Base-by-base conservation (phyloP, 2,329 filamentous ascomycete species). In the Colletotrichum sp. region DNA sequence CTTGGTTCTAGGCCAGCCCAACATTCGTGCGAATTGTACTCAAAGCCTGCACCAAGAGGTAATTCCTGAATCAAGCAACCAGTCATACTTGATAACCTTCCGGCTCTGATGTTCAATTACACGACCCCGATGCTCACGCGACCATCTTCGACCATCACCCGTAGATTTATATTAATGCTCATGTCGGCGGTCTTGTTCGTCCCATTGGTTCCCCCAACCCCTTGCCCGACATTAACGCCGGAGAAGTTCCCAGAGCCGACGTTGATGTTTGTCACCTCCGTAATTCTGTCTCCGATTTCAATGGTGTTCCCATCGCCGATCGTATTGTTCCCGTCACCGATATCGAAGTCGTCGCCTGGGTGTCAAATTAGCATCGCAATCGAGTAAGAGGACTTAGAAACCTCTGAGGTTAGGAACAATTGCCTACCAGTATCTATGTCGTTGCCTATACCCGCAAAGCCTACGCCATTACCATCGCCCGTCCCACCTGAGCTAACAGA, bases 31-130 rank as follows among this genome's bases (percentile, higher is more conserved):
- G 0, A 22, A 22, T 8, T 22, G 1, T 7, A 1, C 3, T 52
- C 43, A 22, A 52, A 52, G 0, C 0, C n/a, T 22, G 43, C 43
- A 52, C 6, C n/a, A 8, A 52, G 2, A 1, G 0, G 4, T 22
- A 52, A n/a, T 52, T 52, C 43, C 6, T 13, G n/a, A 22, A 22
- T 22, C 43, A 10, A 52, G n/a, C n/a, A 52, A 52, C 43, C n/a
- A 13, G 6, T 52, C 39, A 48, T 48, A 48, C 18, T 48, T 48
- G 39, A 48, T n/a, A 12, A 48, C 18, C 39, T 48, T n/a, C 18
- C 9, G 18, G 39, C 39, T 48, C 39, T 48, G 39, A 48, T n/a
- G 39, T 48, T 18, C 43, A 6, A 52, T 52, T 13, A 22, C n/a
- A 52, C 43, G 2, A 52, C 43, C 18, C n/a, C 43, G n/a, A 52